Conservation (phyloP, 108 stramenopile genomes). For the Cyclotella choctawhatcheeana region DNA sequence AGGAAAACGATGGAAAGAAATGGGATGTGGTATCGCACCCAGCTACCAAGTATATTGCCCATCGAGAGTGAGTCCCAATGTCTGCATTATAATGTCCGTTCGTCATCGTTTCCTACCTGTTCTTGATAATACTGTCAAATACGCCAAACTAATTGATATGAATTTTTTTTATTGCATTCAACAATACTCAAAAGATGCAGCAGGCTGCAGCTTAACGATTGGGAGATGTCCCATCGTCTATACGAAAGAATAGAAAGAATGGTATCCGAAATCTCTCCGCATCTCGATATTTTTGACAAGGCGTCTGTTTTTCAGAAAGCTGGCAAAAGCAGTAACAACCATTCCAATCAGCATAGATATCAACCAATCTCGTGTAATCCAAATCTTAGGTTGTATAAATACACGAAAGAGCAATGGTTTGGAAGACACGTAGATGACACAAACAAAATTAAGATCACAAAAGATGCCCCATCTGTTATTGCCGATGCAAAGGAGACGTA, state of each 20-base stretch:
- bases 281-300: conserved; percentile 46
- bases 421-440: conserved; percentile 87
- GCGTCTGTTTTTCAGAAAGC: conserved; percentile 25
- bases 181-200: conserved; percentile 31
- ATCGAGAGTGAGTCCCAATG: conserved; percentile 77
- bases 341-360: conserved; percentile 25
- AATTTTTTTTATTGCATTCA: neutral
- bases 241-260: conserved; percentile 50
- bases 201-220: conserved; percentile 58
- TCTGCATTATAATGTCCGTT: no score
- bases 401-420: conserved; percentile 81
- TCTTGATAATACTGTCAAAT: no score
- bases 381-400: conserved; percentile 88
- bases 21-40: conserved; percentile 69
- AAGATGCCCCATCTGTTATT: neutral
- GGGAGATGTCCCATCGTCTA: conserved; percentile 50
- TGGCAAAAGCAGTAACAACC: conserved; percentile 35
- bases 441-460: conserved; percentile 38
- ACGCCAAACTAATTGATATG: no score
- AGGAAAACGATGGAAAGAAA: conserved; percentile 36
- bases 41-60: conserved; percentile 71
- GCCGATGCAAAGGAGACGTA: conserved; percentile 29
- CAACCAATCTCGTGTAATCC: conserved; percentile 78
- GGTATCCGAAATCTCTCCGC: conserved; percentile 10
- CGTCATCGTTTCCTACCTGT: no score